phyloP scores from a whole-genome alignment of 2,329 filamentous ascomycete species.

The Alternaria viburni region DNA sequence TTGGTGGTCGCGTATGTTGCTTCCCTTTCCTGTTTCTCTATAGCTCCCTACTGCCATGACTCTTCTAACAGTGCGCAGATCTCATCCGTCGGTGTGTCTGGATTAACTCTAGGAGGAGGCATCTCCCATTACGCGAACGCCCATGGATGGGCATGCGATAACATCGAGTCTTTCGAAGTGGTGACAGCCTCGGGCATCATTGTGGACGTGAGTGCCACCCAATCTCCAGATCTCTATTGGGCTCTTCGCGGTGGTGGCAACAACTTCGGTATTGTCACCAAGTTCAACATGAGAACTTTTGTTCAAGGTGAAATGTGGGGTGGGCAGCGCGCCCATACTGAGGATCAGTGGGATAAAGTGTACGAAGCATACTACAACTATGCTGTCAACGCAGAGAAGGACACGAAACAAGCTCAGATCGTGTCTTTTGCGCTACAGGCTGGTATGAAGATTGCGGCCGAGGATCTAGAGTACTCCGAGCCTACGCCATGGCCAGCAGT shows the following conservation, averaged over 20 bases:
- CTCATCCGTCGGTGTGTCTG: constrained; percentile 20
- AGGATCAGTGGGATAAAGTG: constrained; percentile 25
- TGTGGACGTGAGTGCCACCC: constrained; percentile 17
- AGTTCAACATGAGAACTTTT: constrained; percentile 30
- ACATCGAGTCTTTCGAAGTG: constrained; percentile 42
- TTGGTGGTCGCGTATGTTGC: constrained; percentile 38
- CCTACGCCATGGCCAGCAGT: constrained; percentile 30
- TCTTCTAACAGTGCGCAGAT: constrained; percentile 13
- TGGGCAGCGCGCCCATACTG: constrained; percentile 20
- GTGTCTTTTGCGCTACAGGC: constrained; percentile 27
- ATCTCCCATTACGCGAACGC: constrained; percentile 33
- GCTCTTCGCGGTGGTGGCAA: constrained; percentile 46
- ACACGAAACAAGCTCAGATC: constrained; percentile 26
- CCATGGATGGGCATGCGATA: constrained; percentile 38
- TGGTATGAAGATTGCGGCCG: constrained; percentile 22
- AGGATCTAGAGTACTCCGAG: constrained; percentile 34
- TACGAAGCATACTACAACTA: constrained; percentile 25
- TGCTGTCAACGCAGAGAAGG: constrained; percentile 19
- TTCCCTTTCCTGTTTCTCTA: background rate
- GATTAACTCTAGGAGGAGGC: constrained; percentile 30
- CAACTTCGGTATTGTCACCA: constrained; percentile 45
- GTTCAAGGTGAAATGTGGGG: constrained; percentile 40
- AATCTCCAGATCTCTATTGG: constrained; percentile 49
- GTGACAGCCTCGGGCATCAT: constrained; percentile 27
- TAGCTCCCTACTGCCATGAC: background rate